phyloP scores from a whole-genome alignment of 108 stramenopile genomes.

The Nitzschia palea region DNA sequence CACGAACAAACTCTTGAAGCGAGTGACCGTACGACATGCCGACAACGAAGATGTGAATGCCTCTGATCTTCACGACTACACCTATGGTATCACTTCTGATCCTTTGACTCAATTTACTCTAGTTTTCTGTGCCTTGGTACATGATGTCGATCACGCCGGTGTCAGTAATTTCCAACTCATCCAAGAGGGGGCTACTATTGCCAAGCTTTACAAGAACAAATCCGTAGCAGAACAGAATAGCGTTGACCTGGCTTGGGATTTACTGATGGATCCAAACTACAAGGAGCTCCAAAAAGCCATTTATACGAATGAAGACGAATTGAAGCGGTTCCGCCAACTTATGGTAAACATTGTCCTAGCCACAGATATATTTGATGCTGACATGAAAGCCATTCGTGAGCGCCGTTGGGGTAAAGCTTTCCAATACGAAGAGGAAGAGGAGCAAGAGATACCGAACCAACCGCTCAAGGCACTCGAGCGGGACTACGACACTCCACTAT shows the following conservation, averaged over 20 bases:
- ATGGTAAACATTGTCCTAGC: constrained; percentile 57
- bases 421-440: constrained; percentile 19
- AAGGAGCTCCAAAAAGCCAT: constrained; percentile 39
- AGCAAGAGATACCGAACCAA: constrained; percentile 1
- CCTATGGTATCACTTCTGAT: constrained; percentile 25
- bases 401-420: constrained; percentile 47
- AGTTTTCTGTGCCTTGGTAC: constrained; percentile 22
- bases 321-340: constrained; percentile 48
- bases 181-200: constrained; percentile 44
- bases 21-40: constrained; percentile 18
- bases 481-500: not conserved
- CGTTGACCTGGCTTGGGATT: constrained; percentile 46
- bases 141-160: constrained; percentile 36
- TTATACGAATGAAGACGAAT: constrained; percentile 35
- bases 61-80: constrained; percentile 4
- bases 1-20: constrained; percentile 45
- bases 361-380: constrained; percentile 56
- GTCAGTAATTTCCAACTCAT: constrained; percentile 48
- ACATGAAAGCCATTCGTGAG: constrained; percentile 31
- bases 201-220: constrained; percentile 51
- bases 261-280: constrained; percentile 41
- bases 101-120: constrained; percentile 37
- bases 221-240: constrained; percentile 55
- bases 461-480: constrained; percentile 7
- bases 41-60: not conserved